Evolutionary conservation across 2,329 filamentous ascomycete species (phyloP), one percentile per base, ranked within the genome.

Genomic region (Teratosphaeria pseudoeucalypti): DNA sequence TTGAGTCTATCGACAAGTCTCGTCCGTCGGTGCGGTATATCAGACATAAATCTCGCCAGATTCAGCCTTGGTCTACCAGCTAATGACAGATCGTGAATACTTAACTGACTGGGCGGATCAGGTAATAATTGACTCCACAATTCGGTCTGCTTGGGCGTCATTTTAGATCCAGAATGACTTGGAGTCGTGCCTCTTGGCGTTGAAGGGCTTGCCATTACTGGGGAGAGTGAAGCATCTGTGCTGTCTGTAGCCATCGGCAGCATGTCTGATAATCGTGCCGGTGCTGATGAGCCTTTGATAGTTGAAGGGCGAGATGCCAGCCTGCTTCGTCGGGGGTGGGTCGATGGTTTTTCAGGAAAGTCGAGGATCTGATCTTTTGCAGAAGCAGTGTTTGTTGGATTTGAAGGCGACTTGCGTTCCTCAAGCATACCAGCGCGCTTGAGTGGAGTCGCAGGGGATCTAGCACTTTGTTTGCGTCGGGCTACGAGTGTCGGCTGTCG

Each of bases 1-100:
- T 68, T 72, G 29, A 73, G 58, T 6, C 68, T 69, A 63, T 73
- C 71, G 2, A 72, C 70, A 14, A 73, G 59, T 52, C 67, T 65
- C 9, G 65, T 62, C n/a, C 66, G 65, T 19, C 62, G 58, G 37
- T 61, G 58, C 60, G 14, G 49, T 19, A 70, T 55, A 55, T 68
- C 67, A 14, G 67, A 68, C 52, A 61, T 64, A 11, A 66, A 68
- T 52, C 66, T 65, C 1, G 57, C 53, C 56, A 69, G 55, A 11
- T 37, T 57, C 27, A 62, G 59, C 2, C 64, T 59, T 32, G 57
- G 57, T 11, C 56, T 61, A 3, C 62, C 64, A 34, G 61, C 56
- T 11, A 70, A 52, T 2, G 58, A 65, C 16, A 70, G 60, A 39
- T 65, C 58, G 34, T 65, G 58, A 54, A 70, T 66, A 11, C 65